Evolutionary conservation across 2,329 filamentous ascomycete species (phyloP), one percentile per base, ranked within the genome.

Genomic region (Aciculosporium take): DNA sequence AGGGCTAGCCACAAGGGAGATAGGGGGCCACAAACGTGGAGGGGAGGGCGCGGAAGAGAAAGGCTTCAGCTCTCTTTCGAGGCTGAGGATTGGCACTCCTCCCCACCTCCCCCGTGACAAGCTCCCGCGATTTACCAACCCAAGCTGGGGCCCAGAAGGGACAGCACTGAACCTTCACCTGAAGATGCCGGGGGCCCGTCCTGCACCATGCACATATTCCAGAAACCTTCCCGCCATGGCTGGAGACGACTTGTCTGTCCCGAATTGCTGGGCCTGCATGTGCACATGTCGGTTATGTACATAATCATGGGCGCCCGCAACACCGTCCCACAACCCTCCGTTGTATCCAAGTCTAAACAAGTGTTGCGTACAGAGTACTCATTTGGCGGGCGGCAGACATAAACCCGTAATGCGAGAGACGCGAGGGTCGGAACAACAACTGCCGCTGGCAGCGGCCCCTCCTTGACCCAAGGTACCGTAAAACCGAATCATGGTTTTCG

Each of bases 161-260:
- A 10, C 24, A 24, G 25, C n/a, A 41, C n/a, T n/a, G n/a, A n/a
- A n/a, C n/a, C n/a, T n/a, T n/a, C n/a, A n/a, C n/a, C n/a, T n/a
- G n/a, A n/a, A n/a, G n/a, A n/a, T n/a, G n/a, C n/a, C 28, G 27
- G 9, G 27, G 27, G 9, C 9, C n/a, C n/a, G n/a, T 28, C 5
- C 5, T 10, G 9, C 5, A 28, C 9, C 27, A 30, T 34, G 20
- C 23, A 13, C 32, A 37, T 35, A 15, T 43, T 43, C 42, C 32
- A 43, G 42, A 44, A 44, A 33, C 37, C 13, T 44, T 44, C 37
- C 20, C 24, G 18, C 15, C 31, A 31, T 32, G 25, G 32, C 27
- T 34, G 10, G 23, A 25, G 36, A 9, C 30, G 30, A 39, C 9
- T 15, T 27, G 21, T 35, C 35, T 27, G 20, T 39, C n/a, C 37